Percentiles rank a stretch among this genome's conserved stretches.
Conservation (phyloP, 2,329 filamentous ascomycete genomes). For the Rhynchosporium graminicola region DNA sequence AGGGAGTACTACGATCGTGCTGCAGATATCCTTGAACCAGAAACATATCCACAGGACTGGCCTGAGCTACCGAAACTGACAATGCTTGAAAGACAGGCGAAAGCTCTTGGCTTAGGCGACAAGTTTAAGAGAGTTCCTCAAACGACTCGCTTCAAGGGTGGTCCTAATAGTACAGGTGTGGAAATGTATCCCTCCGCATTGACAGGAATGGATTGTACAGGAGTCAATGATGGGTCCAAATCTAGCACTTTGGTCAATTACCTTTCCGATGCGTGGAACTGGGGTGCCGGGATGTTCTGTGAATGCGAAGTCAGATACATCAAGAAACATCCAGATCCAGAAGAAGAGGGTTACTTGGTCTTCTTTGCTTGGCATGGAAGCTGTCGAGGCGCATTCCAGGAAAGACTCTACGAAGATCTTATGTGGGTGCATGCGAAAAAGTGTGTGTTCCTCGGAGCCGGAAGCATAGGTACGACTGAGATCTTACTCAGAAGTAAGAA, state of each 20-base stretch:
- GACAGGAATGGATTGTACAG: slow-evolving; percentile 63
- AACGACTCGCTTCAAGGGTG: slow-evolving; percentile 63
- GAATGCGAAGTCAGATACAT: slow-evolving; percentile 67
- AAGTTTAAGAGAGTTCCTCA: slow-evolving; percentile 59
- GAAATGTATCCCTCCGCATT: slow-evolving; percentile 61
- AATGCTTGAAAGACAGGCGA: slow-evolving; percentile 58
- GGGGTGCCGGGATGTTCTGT: slow-evolving; percentile 72
- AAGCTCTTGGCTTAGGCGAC: slow-evolving; percentile 50
- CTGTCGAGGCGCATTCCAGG: slow-evolving; percentile 55
- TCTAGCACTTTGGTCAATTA: slow-evolving; percentile 67
- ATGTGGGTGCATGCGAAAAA: slow-evolving; percentile 69
- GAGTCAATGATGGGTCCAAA: slow-evolving; percentile 68
- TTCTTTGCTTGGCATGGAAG: slow-evolving; percentile 66
- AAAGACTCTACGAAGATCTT: slow-evolving; percentile 57
- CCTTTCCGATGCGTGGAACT: slow-evolving; percentile 69
- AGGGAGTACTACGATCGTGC: slow-evolving; percentile 59
- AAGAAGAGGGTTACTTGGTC: slow-evolving; percentile 58
- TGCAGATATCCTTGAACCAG: slow-evolving; percentile 57
- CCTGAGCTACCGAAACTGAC: slow-evolving; percentile 59
- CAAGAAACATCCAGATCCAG: slow-evolving; percentile 49
- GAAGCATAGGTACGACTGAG: slow-evolving; percentile 65
- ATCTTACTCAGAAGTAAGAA: slow-evolving; percentile 62
- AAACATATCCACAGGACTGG: slow-evolving; percentile 58
- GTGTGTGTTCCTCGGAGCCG: slow-evolving; percentile 67
- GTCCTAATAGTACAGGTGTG: slow-evolving; percentile 64